These are phyloP conservation scores for Escallonia rubra DNA, from an alignment of 129 eudicot genomes.

Conservation along the genomic window DNA sequence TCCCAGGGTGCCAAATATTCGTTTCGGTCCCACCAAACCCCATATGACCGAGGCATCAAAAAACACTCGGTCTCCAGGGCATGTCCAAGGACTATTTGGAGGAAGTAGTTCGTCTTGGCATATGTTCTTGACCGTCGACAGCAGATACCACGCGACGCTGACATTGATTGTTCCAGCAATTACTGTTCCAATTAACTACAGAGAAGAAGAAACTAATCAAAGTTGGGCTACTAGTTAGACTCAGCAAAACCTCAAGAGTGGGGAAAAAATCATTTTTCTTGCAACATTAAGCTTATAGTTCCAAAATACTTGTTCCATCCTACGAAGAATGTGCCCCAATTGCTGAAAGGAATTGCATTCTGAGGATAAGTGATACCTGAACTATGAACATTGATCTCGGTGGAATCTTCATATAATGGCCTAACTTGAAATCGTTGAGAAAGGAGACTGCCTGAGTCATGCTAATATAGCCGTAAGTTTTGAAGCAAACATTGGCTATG, in stretches of 20 bases:
- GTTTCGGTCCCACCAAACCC: slow-evolving; percentile 65
- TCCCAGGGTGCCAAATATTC: slow-evolving; percentile 64
- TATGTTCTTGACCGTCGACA: slow-evolving; percentile 36
- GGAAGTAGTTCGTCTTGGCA: slow-evolving; percentile 50
- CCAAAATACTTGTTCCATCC: no score
- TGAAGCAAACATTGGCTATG: slow-evolving; percentile 73
- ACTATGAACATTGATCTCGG: slow-evolving; percentile 81
- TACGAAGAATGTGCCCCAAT: no score
- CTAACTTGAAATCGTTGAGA: slow-evolving; percentile 67
- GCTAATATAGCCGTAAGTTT: slow-evolving; percentile 76
- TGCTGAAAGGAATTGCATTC: not conserved
- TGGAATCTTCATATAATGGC: slow-evolving; percentile 91
- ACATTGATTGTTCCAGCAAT: slow-evolving; percentile 68
- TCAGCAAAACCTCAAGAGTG: not conserved
- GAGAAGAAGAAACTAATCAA: not conserved
- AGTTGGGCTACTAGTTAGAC: not conserved
- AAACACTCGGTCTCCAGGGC: slow-evolving; percentile 49
- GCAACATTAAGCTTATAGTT: no score
- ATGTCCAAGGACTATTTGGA: slow-evolving; percentile 74
- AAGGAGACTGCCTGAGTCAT: slow-evolving; percentile 71
- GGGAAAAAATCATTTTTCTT: no score
- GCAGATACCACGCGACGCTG: slow-evolving; percentile 68
- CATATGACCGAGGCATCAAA: slow-evolving; percentile 71
- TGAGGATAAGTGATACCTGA: slow-evolving; percentile 41
- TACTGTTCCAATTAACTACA: slow-evolving; percentile 59